Evolutionary conservation across 1,284 basidiomycete genomes (phyloP).

Genomic region (Veloboletus limbatus): DNA sequence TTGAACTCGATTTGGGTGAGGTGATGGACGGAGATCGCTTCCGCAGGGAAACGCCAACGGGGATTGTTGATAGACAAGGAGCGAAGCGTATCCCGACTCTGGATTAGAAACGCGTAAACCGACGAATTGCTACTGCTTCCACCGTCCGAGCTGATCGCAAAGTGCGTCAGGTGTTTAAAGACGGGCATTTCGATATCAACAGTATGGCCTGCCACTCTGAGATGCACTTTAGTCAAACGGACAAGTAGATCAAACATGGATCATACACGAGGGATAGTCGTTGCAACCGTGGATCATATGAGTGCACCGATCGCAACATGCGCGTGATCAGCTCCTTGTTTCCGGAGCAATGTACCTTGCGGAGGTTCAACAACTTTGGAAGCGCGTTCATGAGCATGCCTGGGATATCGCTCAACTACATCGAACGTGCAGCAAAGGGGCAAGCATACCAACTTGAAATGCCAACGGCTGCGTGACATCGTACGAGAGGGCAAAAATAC

Average conservation of each 20-base stretch:
- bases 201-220: constrained; percentile 49
- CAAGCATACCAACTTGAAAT: constrained; percentile 57
- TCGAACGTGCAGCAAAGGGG: background rate
- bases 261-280: constrained; percentile 54
- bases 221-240: background rate
- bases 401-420: constrained; percentile 22
- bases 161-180: constrained; percentile 57
- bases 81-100: constrained; percentile 53
- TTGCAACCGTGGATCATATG: constrained; percentile 47
- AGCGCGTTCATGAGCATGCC: constrained; percentile 69
- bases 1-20: constrained; percentile 62
- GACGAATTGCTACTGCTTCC: constrained; percentile 39
- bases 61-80: constrained; percentile 54
- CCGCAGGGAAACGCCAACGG: constrained; percentile 55
- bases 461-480: constrained; percentile 50
- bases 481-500: constrained; percentile 52
- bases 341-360: constrained; percentile 60
- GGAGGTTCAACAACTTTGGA: constrained; percentile 56
- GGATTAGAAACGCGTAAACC: constrained; percentile 48
- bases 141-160: constrained; percentile 47
- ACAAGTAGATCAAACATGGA: background rate
- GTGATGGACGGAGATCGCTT: constrained; percentile 55
- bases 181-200: constrained; percentile 53
- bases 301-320: constrained; percentile 52
- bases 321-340: constrained; percentile 50